These are phyloP conservation scores for Penicillium turbatum DNA, from an alignment of 495 filamentous ascomycete genomes.

Conservation along the genomic window DNA sequence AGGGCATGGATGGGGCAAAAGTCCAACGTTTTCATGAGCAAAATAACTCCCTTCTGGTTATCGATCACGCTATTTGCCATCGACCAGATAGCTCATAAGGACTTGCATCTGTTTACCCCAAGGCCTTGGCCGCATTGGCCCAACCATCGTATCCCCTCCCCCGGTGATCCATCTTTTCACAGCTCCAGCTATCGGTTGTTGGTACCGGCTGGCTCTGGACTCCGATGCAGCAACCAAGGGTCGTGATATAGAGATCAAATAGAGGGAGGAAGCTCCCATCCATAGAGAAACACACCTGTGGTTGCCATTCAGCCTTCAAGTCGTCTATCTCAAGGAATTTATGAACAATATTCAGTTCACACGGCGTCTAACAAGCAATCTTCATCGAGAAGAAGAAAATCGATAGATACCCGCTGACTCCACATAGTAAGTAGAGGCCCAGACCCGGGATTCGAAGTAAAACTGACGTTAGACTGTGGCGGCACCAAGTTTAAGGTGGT, in stretches of 20 bases:
- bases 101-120: conserved; percentile 13
- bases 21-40: conserved; percentile 10
- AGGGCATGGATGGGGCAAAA: conserved; percentile 19
- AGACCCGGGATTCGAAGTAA: conserved; percentile 20
- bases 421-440: conserved; percentile 6
- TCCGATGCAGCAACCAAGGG: conserved; percentile 9
- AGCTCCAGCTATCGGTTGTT: conserved; percentile 14
- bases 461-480: conserved; percentile 27
- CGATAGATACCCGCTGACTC: neutral
- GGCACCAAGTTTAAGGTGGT: conserved; percentile 9
- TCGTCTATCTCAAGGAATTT: neutral
- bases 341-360: neutral
- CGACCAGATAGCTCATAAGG: conserved; percentile 3
- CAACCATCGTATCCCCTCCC: conserved; percentile 7
- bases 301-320: neutral
- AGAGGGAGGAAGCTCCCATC: neutral
- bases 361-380: neutral
- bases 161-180: conserved; percentile 7
- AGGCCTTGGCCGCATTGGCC: conserved; percentile 12
- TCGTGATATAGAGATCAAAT: neutral
- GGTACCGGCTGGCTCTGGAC: conserved; percentile 18
- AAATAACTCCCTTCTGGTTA: conserved; percentile 6
- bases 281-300: neutral
- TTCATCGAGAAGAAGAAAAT: neutral
- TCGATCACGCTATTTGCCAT: conserved; percentile 21